phyloP scores from a whole-genome alignment of 179 eudicot genomes.

The Drosera spatulata region DNA sequence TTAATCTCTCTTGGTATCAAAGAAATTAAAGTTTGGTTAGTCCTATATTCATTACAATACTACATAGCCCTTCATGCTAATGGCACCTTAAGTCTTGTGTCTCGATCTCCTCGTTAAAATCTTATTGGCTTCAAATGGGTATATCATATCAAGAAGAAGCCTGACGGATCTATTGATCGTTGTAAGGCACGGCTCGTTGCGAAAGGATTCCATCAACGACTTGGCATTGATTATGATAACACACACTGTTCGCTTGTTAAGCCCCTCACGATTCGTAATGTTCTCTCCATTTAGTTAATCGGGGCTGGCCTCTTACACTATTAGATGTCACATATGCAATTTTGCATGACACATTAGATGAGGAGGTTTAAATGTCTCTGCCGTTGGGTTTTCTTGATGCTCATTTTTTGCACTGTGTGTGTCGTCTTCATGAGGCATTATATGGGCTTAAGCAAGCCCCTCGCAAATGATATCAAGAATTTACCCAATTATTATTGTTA shows the following conservation, averaged over 20 bases:
- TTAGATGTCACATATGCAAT: background rate
- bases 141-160: background rate
- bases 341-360: background rate
- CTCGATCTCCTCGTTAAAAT: background rate
- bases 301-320: background rate
- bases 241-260: background rate
- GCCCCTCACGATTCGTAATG: background rate
- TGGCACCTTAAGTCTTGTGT: constrained; percentile 1
- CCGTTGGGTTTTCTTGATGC: background rate
- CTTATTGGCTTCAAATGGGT: constrained; percentile 1
- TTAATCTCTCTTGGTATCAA: no score
- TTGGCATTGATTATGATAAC: background rate
- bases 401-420: background rate
- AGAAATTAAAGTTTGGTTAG: no score
- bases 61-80: constrained; percentile 1
- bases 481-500: no score
- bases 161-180: background rate
- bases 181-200: constrained; percentile 2
- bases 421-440: background rate
- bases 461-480: no score
- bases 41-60: no score
- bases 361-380: background rate
- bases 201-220: background rate
- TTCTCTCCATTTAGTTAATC: background rate
- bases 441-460: no score